phyloP scores from a whole-genome alignment of 495 filamentous ascomycete genomes.

The Gamarada debralockiae region DNA sequence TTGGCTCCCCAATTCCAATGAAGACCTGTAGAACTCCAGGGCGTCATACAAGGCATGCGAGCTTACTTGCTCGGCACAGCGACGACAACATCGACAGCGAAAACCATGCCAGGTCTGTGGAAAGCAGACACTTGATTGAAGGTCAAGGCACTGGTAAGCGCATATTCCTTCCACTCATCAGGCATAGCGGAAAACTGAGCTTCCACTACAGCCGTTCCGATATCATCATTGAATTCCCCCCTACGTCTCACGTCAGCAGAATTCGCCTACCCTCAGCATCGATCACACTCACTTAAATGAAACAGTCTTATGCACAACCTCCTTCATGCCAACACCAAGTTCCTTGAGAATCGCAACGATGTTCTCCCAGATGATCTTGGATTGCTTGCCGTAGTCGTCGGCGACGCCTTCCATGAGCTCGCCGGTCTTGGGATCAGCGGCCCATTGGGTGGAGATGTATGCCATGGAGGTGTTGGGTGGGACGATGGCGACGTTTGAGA shows the following conservation, averaged over 20 bases:
- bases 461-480: conserved; percentile 8
- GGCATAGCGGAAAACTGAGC: neutral
- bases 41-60: too few species aligned
- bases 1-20: too few species aligned
- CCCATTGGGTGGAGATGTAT: conserved; percentile 17
- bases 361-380: conserved; percentile 9
- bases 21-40: too few species aligned
- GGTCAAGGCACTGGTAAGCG: conserved; percentile 2
- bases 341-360: conserved; percentile 10
- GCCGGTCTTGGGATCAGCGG: conserved; percentile 6
- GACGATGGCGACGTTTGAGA: conserved; percentile 7
- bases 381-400: conserved; percentile 6
- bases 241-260: neutral
- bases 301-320: conserved; percentile 8
- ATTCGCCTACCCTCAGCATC: neutral
- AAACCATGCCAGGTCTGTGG: conserved; percentile 10
- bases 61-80: conserved; percentile 11
- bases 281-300: conserved; percentile 5
- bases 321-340: conserved; percentile 9
- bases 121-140: conserved; percentile 5
- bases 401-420: conserved; percentile 6
- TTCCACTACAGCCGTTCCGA: conserved; percentile 2
- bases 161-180: conserved; percentile 10
- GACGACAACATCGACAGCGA: conserved; percentile 11
- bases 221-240: conserved; percentile 11